These are phyloP conservation scores for Teratosphaeria epicoccoides DNA, from an alignment of 2,329 filamentous ascomycete species.

Conservation along the genomic window DNA sequence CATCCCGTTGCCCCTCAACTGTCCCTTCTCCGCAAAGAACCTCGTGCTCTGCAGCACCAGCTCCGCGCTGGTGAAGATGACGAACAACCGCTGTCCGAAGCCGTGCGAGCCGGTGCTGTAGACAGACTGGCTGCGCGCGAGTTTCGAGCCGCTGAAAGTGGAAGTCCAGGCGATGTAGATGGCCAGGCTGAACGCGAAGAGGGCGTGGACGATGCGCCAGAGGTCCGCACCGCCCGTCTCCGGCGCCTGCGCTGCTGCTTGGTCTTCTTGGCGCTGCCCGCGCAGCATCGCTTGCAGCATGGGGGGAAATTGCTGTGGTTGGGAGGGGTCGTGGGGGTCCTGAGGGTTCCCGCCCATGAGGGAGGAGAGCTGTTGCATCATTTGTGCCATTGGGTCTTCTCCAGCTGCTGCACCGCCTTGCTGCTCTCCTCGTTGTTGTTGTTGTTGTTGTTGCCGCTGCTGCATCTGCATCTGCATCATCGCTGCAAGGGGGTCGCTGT, in stretches of 20 bases:
- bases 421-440: conserved; percentile 13
- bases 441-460: conserved; percentile 12
- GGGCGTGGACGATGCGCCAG: conserved; percentile 64
- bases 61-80: conserved; percentile 70
- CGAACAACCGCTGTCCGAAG: conserved; percentile 53
- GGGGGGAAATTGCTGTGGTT: conserved; percentile 34
- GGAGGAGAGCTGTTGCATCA: conserved; percentile 64
- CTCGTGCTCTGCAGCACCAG: conserved; percentile 59
- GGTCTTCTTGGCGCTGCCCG: conserved; percentile 19
- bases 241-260: conserved; percentile 26
- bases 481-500: conserved; percentile 18
- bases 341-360: conserved; percentile 26
- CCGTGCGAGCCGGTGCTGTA: conserved; percentile 32
- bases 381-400: conserved; percentile 56
- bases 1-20: conserved; percentile 48
- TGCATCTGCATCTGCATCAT: conserved; percentile 20
- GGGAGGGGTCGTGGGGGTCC: conserved; percentile 27
- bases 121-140: conserved; percentile 38
- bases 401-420: conserved; percentile 11
- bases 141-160: conserved; percentile 53
- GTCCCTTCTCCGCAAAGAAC: conserved; percentile 57
- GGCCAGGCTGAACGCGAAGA: conserved; percentile 59
- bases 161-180: conserved; percentile 58
- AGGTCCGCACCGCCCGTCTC: conserved; percentile 40
- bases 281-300: conserved; percentile 37